Base-by-base conservation (phyloP, 805 yeast genomes). In the Candida morakotiae region DNA sequence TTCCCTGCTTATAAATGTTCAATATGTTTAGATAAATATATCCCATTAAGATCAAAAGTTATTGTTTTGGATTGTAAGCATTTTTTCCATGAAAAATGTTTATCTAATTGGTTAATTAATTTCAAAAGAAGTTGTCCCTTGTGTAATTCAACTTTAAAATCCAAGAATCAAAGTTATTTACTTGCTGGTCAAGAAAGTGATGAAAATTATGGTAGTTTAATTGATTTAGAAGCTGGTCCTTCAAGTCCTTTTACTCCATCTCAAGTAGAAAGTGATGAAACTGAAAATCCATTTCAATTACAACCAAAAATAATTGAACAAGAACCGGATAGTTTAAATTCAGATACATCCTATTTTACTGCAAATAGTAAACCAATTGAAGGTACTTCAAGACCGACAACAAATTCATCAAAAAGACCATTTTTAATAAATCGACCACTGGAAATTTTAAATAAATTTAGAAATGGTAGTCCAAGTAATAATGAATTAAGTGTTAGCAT, bases 61-160 rank as follows among this genome's bases (percentile, higher is more conserved):
- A 62, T 78, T 58, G 61, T 69, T 16, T 60, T 79, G 34, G 79
- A 77, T 6, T 79, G 85, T 51, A 71, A 73, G 35, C 85, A 79
- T 52, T 75, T 77, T 43, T 79, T 69, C 56, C 85, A 79, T 49
- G 71, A 69, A 30, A 61, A 59, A 18, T 79, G 85, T 51, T 68
- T 79, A 34, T 62, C 78, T 17, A 75, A 75, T 41, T 79, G 85
- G 85, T 64, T 79, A 29, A 65, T 78, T 11, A 63, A 66, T 42
- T 74, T 77, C 47, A 64, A 71, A 36, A 64, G 75, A 40, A 60
- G 64, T 24, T 79, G 85, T 47, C 85, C 85, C 2, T 67, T 79
- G 39, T 79, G 85, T 56, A 77, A 77, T 37, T 39, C 45, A 2
- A 38, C 46, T 3, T 45, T 58, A 9, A 32, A 43, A 13, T 39